phyloP scores from a whole-genome alignment of 371 early-diverging fungal species.

The Globomyces sp. region DNA sequence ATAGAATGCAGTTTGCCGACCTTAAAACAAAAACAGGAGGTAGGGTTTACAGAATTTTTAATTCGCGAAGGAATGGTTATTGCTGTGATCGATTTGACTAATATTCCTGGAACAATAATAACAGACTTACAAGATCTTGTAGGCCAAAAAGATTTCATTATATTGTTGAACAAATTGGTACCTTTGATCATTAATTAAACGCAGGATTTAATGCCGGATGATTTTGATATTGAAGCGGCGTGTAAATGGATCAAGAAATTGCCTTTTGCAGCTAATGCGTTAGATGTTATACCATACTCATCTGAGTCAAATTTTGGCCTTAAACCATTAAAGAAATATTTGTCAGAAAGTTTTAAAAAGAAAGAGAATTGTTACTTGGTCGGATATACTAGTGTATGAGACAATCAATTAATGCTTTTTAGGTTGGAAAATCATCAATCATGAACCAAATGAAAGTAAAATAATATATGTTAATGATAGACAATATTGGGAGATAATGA shows the following conservation, averaged over 20 bases:
- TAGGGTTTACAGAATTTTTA: too few species aligned
- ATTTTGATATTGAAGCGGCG: background rate
- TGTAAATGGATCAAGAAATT: background rate
- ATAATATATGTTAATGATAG: background rate
- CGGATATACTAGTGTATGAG: slow-evolving; percentile 4
- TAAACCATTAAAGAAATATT: background rate
- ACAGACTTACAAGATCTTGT: slow-evolving; percentile 9
- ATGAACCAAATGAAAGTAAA: slow-evolving; percentile 6
- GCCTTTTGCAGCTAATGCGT: background rate
- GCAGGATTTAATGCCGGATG: slow-evolving; percentile 12
- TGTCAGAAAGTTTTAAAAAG: background rate
- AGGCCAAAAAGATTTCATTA: background rate
- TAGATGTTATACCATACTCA: background rate
- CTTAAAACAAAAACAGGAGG: background rate
- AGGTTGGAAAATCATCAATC: slow-evolving; percentile 11
- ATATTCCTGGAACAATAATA: background rate
- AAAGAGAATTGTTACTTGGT: slow-evolving; percentile 11
- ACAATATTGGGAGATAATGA: background rate
- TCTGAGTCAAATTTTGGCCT: background rate
- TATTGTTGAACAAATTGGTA: slow-evolving; percentile 11
- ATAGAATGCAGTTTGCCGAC: background rate
- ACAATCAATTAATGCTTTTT: too few species aligned
- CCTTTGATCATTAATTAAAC: background rate
- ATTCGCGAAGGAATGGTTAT: background rate
- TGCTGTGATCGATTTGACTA: background rate